Evolutionary conservation across 2,329 filamentous ascomycete species (phyloP), one percentile per base, ranked within the genome.

Genomic region (Myriosclerotinia scirpicola): DNA sequence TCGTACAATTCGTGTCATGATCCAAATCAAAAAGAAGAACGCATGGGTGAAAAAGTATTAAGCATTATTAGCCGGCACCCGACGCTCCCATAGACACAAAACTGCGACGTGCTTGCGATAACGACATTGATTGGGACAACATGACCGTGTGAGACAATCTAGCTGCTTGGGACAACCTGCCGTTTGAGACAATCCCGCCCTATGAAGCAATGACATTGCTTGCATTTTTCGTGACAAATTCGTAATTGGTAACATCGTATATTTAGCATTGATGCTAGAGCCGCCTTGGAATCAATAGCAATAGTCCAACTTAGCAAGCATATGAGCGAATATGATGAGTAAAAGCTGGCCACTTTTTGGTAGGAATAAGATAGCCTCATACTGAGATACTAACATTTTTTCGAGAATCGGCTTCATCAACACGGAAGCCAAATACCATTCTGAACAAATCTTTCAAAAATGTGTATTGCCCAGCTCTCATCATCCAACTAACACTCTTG

Each of bases 401-500:
- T 70, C 89, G 82, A 64, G 82, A 80, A 56, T 90, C 87, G 0
- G 87, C 89, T 73, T 97, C 93, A 65, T 97, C 92, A 20, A 92
- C 79, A 58, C 89, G 86, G 74, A 94, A 94, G 4, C 92, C 90
- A 77, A 96, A 96, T 3, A 97, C 92, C 52, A 94, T 83, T 64
- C 86, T 85, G 79, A 91, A 97, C 17, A 97, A 81, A 73, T 97
- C 93, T 60, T 87, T 83, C 69, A 97, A 80, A 83, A 94, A 97
- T 11, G 81, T 81, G 77, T 95, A 95, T 73, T 93, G 87, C 66
- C 86, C 84, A 38, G 86, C 87, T 66, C 86, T 82, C 63, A 85
- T 85, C 85, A 97, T 91, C 81, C 89, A 89, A 63, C 85, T 82
- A 8, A 97, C 90, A 60, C 91, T 91, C 77, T 89, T 90, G 46